These are phyloP conservation scores for Pichia cactophila DNA, from an alignment of 1,139 yeast genomes.

Conservation along the genomic window DNA sequence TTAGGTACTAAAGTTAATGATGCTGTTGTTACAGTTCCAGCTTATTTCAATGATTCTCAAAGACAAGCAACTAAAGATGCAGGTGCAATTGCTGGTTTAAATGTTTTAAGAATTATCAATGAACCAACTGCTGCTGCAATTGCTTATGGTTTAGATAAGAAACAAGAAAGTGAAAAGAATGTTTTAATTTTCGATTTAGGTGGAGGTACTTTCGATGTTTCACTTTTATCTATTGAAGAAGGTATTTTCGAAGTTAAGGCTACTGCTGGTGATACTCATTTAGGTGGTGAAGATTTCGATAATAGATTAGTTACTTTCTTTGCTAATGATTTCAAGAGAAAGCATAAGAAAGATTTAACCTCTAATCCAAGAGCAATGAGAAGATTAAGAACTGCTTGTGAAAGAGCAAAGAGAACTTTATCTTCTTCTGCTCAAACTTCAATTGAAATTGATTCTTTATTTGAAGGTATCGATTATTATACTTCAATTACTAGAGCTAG, in stretches of 20 bases:
- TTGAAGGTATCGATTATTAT: conserved; percentile 71
- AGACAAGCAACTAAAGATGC: conserved; percentile 98
- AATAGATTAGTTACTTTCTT: conserved; percentile 89
- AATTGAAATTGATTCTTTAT: conserved; percentile 72
- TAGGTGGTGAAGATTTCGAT: conserved; percentile 99
- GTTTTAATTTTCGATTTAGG: conserved; percentile 90
- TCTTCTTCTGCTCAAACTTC: conserved; percentile 80
- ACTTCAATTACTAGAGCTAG: conserved; percentile 79
- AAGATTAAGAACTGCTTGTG: conserved; percentile 82
- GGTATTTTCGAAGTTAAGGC: conserved; percentile 98
- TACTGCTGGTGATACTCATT: conserved; percentile 98
- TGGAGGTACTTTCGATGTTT: conserved; percentile 97
- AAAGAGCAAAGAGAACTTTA: conserved; percentile 81
- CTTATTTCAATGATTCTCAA: conserved; percentile 93
- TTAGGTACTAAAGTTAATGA: conserved; percentile 84
- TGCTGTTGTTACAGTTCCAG: conserved; percentile 93
- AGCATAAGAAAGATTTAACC: conserved; percentile 84
- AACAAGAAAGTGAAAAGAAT: conserved; percentile 72
- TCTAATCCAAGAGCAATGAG: conserved; percentile 89
- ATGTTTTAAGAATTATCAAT: conserved; percentile 90
- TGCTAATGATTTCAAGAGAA: conserved; percentile 88
- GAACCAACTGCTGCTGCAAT: conserved; percentile 97
- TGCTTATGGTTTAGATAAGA: conserved; percentile 93
- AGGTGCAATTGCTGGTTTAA: conserved; percentile 92
- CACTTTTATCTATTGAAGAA: conserved; percentile 88